Conservation (phyloP, 2,329 filamentous ascomycete genomes). For the Aspergillus unguis region DNA sequence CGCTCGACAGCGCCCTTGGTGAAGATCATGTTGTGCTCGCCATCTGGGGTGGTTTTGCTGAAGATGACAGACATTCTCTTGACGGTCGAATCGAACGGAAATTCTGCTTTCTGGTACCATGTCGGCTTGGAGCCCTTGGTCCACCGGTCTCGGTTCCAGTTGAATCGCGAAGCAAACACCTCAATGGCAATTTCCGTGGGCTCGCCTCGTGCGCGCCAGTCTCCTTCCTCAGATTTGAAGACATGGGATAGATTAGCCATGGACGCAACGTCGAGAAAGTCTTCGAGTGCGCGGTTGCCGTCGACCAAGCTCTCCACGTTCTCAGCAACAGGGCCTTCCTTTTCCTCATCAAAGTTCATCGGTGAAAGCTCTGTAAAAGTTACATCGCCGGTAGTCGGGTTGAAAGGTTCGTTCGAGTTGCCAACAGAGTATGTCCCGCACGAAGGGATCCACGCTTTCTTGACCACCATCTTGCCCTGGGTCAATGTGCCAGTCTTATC, state of each 20-base stretch:
- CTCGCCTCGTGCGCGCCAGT: conserved; percentile 64
- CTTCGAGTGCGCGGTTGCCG: conserved; percentile 48
- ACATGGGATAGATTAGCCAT: conserved; percentile 65
- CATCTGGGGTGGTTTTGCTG: conserved; percentile 14
- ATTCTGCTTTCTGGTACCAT: conserved; percentile 63
- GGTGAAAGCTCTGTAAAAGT: conserved; percentile 37
- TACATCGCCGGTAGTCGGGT: conserved; percentile 53
- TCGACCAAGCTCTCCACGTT: conserved; percentile 36
- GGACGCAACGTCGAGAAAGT: conserved; percentile 61
- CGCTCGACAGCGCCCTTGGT: conserved; percentile 62
- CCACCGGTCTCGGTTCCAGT: conserved; percentile 58
- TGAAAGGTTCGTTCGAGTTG: conserved; percentile 54
- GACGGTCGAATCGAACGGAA: conserved; percentile 69
- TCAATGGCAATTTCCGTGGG: conserved; percentile 73
- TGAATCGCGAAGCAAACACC: conserved; percentile 68
- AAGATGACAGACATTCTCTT: conserved; percentile 77
- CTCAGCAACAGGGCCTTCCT: conserved; percentile 22
- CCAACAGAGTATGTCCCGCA: conserved; percentile 58
- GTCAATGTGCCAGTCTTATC: conserved; percentile 61
- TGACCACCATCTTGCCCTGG: conserved; percentile 63
- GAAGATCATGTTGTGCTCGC: conserved; percentile 33
- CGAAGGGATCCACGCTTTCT: conserved; percentile 58
- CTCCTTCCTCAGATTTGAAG: conserved; percentile 50
- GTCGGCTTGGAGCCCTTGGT: conserved; percentile 49
- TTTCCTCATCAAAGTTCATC: conserved; percentile 28